Conservation (phyloP, 169 alveolate genomes). For the Theileria annulata region DNA sequence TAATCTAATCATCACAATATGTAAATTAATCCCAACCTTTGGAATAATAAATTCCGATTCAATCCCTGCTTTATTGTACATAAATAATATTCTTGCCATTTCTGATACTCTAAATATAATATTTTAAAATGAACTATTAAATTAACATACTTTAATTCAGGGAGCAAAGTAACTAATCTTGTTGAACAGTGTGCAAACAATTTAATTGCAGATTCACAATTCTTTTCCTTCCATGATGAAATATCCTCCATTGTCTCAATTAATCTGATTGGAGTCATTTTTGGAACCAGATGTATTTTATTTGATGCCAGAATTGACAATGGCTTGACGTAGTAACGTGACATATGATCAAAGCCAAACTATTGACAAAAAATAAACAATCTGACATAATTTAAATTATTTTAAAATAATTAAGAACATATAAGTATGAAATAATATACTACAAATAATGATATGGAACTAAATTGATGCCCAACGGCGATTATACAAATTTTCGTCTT, state of each 20-base stretch:
- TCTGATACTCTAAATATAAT: constrained; percentile 29
- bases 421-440: background rate
- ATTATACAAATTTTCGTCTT: background rate
- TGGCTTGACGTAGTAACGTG: constrained; percentile 12
- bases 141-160: constrained; percentile 48
- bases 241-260: constrained; percentile 62
- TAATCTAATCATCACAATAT: constrained; percentile 14
- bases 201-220: constrained; percentile 22
- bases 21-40: background rate
- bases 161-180: constrained; percentile 44
- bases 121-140: background rate
- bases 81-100: constrained; percentile 35
- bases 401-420: background rate
- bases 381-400: background rate
- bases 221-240: constrained; percentile 32
- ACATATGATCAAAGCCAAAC: constrained; percentile 1
- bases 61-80: constrained; percentile 24
- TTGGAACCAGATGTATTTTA: constrained; percentile 32
- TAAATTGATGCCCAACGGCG: constrained; percentile 8
- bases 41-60: constrained; percentile 13
- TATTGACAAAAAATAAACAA: background rate
- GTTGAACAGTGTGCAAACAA: constrained; percentile 45
- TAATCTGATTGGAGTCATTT: constrained; percentile 22
- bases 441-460: background rate
- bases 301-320: constrained; percentile 44